phyloP scores from a whole-genome alignment of 2,329 filamentous ascomycete species.

The Sphaerulina populicola region DNA sequence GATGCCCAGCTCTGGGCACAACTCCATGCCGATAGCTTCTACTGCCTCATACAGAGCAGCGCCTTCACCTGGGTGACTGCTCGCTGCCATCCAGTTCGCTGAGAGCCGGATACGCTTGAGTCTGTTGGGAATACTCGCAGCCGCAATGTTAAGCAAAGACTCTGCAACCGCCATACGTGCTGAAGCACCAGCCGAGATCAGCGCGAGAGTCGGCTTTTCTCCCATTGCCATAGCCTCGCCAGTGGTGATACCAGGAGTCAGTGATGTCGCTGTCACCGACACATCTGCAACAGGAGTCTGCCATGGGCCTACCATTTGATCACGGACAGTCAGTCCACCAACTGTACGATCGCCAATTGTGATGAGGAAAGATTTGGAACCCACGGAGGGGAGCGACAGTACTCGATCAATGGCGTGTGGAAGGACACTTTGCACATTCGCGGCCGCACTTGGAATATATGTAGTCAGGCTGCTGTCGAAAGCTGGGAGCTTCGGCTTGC shows the following conservation, averaged over 20 bases:
- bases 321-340: constrained; percentile 76
- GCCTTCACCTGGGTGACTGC: constrained; percentile 83
- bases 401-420: constrained; percentile 70
- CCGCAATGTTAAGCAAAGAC: constrained; percentile 84
- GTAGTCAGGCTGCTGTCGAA: constrained; percentile 69
- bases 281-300: constrained; percentile 91
- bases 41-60: constrained; percentile 90
- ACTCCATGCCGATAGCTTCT: constrained; percentile 80
- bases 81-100: constrained; percentile 99
- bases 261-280: constrained; percentile 78
- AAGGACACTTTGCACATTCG: constrained; percentile 23
- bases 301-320: constrained; percentile 96
- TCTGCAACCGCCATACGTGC: constrained; percentile 95
- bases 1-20: constrained; percentile 83
- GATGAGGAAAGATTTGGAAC: constrained; percentile 95
- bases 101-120: constrained; percentile 77
- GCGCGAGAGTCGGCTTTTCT: constrained; percentile 77
- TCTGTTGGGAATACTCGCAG: constrained; percentile 63
- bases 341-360: constrained; percentile 92
- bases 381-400: constrained; percentile 76
- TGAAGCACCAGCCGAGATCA: constrained; percentile 83
- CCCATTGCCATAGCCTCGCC: constrained; percentile 99
- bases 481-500: constrained; percentile 56
- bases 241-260: constrained; percentile 61
- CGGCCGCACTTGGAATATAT: constrained; percentile 52